phyloP scores from a whole-genome alignment of 2,329 filamentous ascomycete species.

The Xenosphaeropsis pyriputrescens region DNA sequence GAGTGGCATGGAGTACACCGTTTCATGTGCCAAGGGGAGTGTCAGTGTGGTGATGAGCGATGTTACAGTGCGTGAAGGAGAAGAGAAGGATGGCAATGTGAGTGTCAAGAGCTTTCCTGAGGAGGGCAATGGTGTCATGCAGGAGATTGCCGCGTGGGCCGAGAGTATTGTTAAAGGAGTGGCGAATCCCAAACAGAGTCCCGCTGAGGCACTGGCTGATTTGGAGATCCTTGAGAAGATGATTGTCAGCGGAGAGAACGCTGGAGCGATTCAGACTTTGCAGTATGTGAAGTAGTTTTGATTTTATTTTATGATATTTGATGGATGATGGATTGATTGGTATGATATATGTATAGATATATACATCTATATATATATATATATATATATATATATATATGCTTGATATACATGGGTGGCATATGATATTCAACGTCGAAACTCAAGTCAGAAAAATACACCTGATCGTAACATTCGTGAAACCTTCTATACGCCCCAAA shows the following conservation, averaged over 20 bases:
- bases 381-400: too few species aligned
- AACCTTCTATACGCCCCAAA: too few species aligned
- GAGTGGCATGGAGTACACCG: slow-evolving; percentile 13
- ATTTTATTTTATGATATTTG: too few species aligned
- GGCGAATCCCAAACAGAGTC: slow-evolving; percentile 10
- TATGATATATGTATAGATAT: too few species aligned
- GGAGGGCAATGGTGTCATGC: slow-evolving; percentile 14
- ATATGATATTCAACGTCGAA: too few species aligned
- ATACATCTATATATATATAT: too few species aligned
- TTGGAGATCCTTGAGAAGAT: slow-evolving; percentile 18
- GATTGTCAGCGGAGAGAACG: slow-evolving; percentile 18
- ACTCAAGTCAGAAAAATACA: too few species aligned
- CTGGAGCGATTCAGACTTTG: slow-evolving; percentile 11
- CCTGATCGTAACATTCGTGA: too few species aligned
- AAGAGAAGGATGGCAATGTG: slow-evolving; percentile 10
- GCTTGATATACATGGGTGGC: too few species aligned
- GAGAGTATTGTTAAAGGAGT: slow-evolving; percentile 11
- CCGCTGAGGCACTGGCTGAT: slow-evolving; percentile 13
- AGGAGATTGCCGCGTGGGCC: slow-evolving; percentile 17
- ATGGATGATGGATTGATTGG: too few species aligned
- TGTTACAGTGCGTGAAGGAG: slow-evolving; percentile 13
- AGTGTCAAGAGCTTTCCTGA: slow-evolving; percentile 14
- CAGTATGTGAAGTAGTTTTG: slow-evolving; percentile 12
- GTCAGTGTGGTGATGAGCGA: slow-evolving; percentile 11
- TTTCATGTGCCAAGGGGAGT: slow-evolving; percentile 18